Conservation (phyloP, 352 stramenopile species). For the Pythium dissimile region DNA sequence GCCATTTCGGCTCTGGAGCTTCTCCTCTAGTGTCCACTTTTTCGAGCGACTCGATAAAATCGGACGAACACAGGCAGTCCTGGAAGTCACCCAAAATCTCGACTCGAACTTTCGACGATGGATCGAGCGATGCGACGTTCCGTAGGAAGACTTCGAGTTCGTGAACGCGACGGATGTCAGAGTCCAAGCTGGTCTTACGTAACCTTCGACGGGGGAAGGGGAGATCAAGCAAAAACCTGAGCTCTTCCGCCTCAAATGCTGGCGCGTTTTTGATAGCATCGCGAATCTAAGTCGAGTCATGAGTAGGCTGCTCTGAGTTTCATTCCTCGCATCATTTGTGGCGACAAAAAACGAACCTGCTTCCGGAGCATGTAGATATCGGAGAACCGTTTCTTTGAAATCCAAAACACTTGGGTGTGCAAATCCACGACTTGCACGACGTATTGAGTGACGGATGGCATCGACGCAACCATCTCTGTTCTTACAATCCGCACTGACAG, state of each 20-base stretch:
- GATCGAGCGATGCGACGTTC: conserved; percentile 63
- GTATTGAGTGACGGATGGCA: conserved; percentile 68
- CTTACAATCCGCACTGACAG: conserved; percentile 71
- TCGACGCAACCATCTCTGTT: conserved; percentile 46
- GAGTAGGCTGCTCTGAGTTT: too few relatives aligned
- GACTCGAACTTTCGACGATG: conserved; percentile 52
- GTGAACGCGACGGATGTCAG: conserved; percentile 40
- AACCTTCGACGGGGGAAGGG: conserved; percentile 68
- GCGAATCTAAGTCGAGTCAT: conserved; percentile 34
- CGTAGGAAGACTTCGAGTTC: conserved; percentile 77
- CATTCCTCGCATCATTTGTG: background rate
- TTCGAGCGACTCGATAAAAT: conserved; percentile 73
- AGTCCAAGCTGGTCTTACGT: conserved; percentile 36
- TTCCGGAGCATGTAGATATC: conserved; percentile 71
- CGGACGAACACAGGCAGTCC: conserved; percentile 62
- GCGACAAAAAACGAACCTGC: conserved; percentile 31
- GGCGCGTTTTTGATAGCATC: conserved; percentile 35
- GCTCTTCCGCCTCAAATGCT: conserved; percentile 48
- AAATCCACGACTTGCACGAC: conserved; percentile 72
- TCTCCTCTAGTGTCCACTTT: conserved; percentile 72
- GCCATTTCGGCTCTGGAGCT: conserved; percentile 68
- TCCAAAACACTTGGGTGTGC: conserved; percentile 82
- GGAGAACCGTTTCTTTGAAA: conserved; percentile 75
- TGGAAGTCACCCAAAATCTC: conserved; percentile 64
- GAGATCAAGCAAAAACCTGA: conserved; percentile 72